Conservation (phyloP, 768 basidiomycete genomes). For the Kwoniella botswanensis region DNA sequence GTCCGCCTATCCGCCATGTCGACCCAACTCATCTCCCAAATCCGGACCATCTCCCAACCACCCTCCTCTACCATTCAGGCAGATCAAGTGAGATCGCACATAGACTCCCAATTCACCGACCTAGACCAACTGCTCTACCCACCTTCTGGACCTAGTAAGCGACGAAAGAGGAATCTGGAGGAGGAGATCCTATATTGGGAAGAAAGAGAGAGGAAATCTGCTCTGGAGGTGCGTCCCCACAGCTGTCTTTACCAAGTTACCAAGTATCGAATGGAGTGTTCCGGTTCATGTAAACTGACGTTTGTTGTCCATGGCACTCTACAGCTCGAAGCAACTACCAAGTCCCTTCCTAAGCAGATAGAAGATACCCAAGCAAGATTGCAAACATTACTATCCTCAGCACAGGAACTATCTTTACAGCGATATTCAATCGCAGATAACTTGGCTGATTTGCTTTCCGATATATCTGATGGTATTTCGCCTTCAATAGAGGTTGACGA, state of each 20-base stretch:
- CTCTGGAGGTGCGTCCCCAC: conserved; percentile 29
- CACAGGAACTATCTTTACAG: conserved; percentile 75
- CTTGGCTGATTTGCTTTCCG: conserved; percentile 69
- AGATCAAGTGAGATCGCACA: conserved; percentile 21
- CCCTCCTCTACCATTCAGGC: background rate
- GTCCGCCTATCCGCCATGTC: conserved; percentile 1
- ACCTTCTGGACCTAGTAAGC: conserved; percentile 21
- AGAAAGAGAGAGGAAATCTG: conserved; percentile 29
- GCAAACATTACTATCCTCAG: conserved; percentile 65
- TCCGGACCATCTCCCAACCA: conserved; percentile 20
- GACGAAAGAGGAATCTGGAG: conserved; percentile 30
- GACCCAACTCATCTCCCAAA: conserved; percentile 14
- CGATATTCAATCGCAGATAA: conserved; percentile 80
- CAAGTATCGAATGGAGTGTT: background rate
- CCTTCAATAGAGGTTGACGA: conserved; percentile 44
- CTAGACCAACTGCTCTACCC: conserved; percentile 21
- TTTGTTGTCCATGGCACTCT: background rate
- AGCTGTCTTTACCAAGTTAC: background rate
- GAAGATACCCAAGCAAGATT: conserved; percentile 63
- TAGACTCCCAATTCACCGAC: conserved; percentile 27
- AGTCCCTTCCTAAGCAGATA: conserved; percentile 60
- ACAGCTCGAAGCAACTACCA: conserved; percentile 41
- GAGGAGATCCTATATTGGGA: conserved; percentile 52
- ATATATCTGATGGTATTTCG: conserved; percentile 61
- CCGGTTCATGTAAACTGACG: background rate